Percentiles rank a stretch among this genome's conserved stretches.
Evolutionary conservation across 2,329 filamentous ascomycete genomes (phyloP).

Genomic region (Didymosphaeria variabile): DNA sequence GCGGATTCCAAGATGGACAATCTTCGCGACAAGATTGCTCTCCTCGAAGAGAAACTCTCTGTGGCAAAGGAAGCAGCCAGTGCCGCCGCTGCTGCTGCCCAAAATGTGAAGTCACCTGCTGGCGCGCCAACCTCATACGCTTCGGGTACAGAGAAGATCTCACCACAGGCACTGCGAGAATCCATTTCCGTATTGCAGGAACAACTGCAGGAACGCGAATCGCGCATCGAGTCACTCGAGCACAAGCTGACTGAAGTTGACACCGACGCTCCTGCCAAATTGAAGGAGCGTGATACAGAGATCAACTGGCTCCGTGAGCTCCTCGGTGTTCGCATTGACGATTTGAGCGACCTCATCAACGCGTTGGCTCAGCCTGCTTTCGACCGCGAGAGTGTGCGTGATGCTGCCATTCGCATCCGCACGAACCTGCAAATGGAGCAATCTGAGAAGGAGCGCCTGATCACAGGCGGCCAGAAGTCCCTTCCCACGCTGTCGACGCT

Average conservation of each 20-base stretch:
- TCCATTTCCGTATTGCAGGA: conserved; percentile 97
- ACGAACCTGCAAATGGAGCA: conserved; percentile 98
- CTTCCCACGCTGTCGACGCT: conserved; percentile 81
- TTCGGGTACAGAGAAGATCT: conserved; percentile 81
- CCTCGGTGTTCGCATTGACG: conserved; percentile 86
- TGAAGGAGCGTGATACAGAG: conserved; percentile 92
- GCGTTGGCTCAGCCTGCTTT: conserved; percentile 78
- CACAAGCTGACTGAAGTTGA: conserved; percentile 73
- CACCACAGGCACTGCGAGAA: conserved; percentile 91
- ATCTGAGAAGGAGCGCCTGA: conserved; percentile 87
- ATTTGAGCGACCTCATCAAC: conserved; percentile 89
- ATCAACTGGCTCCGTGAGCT: conserved; percentile 95
- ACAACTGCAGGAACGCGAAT: conserved; percentile 92
- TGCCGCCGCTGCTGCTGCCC: conserved; percentile 78
- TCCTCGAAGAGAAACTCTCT: conserved; percentile 90
- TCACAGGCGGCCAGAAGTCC: conserved; percentile 67
- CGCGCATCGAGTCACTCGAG: conserved; percentile 87
- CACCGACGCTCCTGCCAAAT: conserved; percentile 79
- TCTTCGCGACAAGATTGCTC: conserved; percentile 82
- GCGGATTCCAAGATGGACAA: conserved; percentile 86
- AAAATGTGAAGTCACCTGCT: conserved; percentile 58
- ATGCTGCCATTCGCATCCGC: conserved; percentile 90
- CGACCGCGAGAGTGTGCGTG: conserved; percentile 81
- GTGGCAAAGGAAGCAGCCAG: conserved; percentile 87
- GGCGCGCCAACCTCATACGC: conserved; percentile 44